Conservation (phyloP, 805 yeast genomes). For the Saccharomycopsis sp. region DNA sequence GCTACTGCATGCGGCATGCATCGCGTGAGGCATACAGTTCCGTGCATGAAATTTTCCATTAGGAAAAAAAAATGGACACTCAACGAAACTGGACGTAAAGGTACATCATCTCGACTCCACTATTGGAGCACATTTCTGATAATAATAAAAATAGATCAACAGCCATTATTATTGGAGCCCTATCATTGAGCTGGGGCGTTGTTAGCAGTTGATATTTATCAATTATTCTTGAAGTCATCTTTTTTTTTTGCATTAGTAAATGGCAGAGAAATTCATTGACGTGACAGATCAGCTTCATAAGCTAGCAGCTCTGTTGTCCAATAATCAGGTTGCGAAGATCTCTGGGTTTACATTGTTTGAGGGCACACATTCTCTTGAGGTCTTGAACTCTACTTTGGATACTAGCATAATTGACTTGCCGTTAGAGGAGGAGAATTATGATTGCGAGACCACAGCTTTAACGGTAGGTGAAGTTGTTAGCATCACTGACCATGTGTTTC, state of each 20-base stretch:
- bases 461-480: conserved; percentile 38
- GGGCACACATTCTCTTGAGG: conserved; percentile 85
- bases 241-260: not conserved
- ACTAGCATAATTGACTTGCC: conserved; percentile 57
- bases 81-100: too few species aligned
- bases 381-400: conserved; percentile 65
- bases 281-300: conserved; percentile 48
- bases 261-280: conserved; percentile 34
- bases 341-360: conserved; percentile 62
- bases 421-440: conserved; percentile 32
- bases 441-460: conserved; percentile 7
- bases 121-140: too few species aligned
- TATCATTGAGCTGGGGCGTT: too few species aligned
- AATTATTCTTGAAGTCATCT: not conserved
- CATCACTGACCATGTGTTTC: conserved; percentile 47
- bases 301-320: conserved; percentile 34
- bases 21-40: not conserved
- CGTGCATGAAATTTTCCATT: not conserved
- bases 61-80: not conserved
- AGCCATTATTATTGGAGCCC: too few species aligned
- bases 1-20: not conserved
- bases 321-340: conserved; percentile 53
- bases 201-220: too few species aligned
- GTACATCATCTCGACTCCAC: not conserved
- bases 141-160: too few species aligned